A percentile compares a stretch with the other conserved stretches of the same genome.
These are phyloP conservation scores for Lactifluus hygrophoroides DNA, from an alignment of 768 basidiomycete species.

Conservation along the genomic window DNA sequence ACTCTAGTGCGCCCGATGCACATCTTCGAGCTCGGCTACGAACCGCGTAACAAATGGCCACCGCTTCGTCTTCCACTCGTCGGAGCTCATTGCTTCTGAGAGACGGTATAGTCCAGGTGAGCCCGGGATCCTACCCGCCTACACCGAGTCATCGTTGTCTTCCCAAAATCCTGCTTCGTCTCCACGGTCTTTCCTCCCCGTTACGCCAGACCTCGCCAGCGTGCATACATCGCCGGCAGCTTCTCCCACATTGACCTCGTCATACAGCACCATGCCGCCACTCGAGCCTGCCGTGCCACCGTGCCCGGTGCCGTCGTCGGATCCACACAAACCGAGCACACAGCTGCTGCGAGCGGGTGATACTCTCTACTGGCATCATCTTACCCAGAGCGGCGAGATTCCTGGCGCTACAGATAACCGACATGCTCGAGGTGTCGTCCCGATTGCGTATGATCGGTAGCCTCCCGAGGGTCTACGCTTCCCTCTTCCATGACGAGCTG, in stretches of 20 bases:
- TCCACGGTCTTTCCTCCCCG: slow-evolving; percentile 16
- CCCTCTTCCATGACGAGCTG: not conserved
- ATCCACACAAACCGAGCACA: slow-evolving; percentile 27
- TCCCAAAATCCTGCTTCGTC: slow-evolving; percentile 6
- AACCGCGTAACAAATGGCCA: slow-evolving; percentile 77
- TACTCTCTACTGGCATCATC: slow-evolving; percentile 68
- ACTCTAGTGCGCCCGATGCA: slow-evolving; percentile 58
- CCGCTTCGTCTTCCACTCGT: slow-evolving; percentile 80
- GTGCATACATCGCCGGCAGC: slow-evolving; percentile 2
- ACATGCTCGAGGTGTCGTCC: slow-evolving; percentile 35
- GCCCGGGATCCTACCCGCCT: slow-evolving; percentile 33
- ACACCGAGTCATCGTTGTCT: slow-evolving; percentile 13
- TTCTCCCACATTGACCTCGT: not conserved
- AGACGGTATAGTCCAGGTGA: slow-evolving; percentile 57
- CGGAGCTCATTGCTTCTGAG: slow-evolving; percentile 53
- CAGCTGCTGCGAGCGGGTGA: slow-evolving; percentile 47
- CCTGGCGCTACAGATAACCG: slow-evolving; percentile 56
- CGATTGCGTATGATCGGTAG: slow-evolving; percentile 13
- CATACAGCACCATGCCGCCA: slow-evolving; percentile 10
- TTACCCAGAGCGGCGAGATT: slow-evolving; percentile 62
- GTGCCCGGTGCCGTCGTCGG: slow-evolving; percentile 26
- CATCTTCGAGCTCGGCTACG: slow-evolving; percentile 53
- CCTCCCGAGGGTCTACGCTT: not conserved
- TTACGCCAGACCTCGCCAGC: slow-evolving; percentile 24
- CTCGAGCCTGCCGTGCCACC: slow-evolving; percentile 14